These are phyloP conservation scores for Aspergillus indologenus DNA, from an alignment of 495 filamentous ascomycete genomes.

Conservation along the genomic window DNA sequence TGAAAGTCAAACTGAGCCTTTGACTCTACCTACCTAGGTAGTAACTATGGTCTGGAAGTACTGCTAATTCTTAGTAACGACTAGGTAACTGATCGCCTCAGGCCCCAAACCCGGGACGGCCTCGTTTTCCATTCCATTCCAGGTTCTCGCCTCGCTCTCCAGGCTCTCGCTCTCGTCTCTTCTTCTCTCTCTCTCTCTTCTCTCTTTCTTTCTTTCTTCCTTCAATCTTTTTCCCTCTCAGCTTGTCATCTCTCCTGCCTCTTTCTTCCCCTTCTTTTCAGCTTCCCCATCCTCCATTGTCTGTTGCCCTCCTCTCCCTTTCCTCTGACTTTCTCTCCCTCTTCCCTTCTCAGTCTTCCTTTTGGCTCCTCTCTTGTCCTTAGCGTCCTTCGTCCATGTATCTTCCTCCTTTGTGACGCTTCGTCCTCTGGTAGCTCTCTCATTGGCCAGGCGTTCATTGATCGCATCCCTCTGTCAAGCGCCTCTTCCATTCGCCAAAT, in stretches of 20 bases:
- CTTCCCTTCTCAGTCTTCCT: constrained; percentile 15
- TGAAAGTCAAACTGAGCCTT: constrained; percentile 8
- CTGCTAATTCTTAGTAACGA: background rate
- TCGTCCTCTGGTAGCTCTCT: constrained; percentile 22
- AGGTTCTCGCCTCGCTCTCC: background rate
- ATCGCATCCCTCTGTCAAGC: constrained; percentile 39
- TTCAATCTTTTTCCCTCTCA: constrained; percentile 18
- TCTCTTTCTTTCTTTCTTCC: constrained; percentile 26
- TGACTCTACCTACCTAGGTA: too few species aligned
- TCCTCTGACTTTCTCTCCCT: constrained; percentile 25
- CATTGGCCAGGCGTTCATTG: constrained; percentile 40
- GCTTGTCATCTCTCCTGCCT: constrained; percentile 19
- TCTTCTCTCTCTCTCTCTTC: constrained; percentile 23
- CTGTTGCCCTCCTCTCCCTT: constrained; percentile 10
- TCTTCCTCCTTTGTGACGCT: constrained; percentile 16
- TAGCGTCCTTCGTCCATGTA: constrained; percentile 15
- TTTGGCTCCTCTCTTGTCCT: constrained; percentile 11
- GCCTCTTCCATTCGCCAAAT: constrained; percentile 31
- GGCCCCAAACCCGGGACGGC: constrained; percentile 30
- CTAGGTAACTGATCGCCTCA: constrained; percentile 27
- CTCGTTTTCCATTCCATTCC: constrained; percentile 44
- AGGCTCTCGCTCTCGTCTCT: too few species aligned
- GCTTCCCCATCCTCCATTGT: constrained; percentile 5
- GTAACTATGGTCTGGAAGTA: too few species aligned
- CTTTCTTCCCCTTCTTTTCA: constrained; percentile 11